Conservation (phyloP, 805 yeast species). For the Candida khao-thaluensis region DNA sequence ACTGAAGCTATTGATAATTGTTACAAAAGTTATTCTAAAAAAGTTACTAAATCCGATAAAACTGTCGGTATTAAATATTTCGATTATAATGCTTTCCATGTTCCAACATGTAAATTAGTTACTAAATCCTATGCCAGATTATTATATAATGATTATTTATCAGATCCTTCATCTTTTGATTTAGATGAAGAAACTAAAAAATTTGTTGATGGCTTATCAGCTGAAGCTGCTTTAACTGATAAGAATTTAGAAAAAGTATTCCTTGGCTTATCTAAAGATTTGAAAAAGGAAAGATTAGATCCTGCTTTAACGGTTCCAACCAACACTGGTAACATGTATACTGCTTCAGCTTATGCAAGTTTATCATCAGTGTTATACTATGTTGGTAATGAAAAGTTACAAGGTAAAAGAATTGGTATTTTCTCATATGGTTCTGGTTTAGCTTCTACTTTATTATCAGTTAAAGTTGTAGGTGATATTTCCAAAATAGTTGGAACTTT, state of each 20-base stretch:
- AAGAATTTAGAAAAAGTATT: slow-evolving; percentile 82
- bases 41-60: slow-evolving; percentile 49
- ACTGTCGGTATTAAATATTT: slow-evolving; percentile 71
- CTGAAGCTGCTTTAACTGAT: slow-evolving; percentile 78
- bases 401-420: slow-evolving; percentile 81
- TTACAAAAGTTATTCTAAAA: slow-evolving; percentile 77
- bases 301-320: slow-evolving; percentile 88
- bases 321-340: slow-evolving; percentile 97
- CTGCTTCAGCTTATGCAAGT: slow-evolving; percentile 89
- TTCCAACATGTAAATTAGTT: slow-evolving; percentile 95
- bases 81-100: slow-evolving; percentile 95
- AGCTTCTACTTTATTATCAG: slow-evolving; percentile 85
- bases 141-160: slow-evolving; percentile 80
- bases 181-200: slow-evolving; percentile 51
- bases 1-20: slow-evolving; percentile 89
- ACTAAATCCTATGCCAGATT: slow-evolving; percentile 90
- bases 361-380: slow-evolving; percentile 76
- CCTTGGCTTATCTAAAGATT: slow-evolving; percentile 70
- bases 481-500: slow-evolving; percentile 61
- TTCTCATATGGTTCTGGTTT: slow-evolving; percentile 98
- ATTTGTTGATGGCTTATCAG: slow-evolving; percentile 53
- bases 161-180: slow-evolving; percentile 60
- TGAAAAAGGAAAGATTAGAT: slow-evolving; percentile 63
- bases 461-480: slow-evolving; percentile 78
- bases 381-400: slow-evolving; percentile 71